Percentiles rank a stretch among this genome's conserved stretches.
These are phyloP conservation scores for Saccharomyces kudriavzevii DNA, from an alignment of 805 yeast genomes.

Conservation along the genomic window DNA sequence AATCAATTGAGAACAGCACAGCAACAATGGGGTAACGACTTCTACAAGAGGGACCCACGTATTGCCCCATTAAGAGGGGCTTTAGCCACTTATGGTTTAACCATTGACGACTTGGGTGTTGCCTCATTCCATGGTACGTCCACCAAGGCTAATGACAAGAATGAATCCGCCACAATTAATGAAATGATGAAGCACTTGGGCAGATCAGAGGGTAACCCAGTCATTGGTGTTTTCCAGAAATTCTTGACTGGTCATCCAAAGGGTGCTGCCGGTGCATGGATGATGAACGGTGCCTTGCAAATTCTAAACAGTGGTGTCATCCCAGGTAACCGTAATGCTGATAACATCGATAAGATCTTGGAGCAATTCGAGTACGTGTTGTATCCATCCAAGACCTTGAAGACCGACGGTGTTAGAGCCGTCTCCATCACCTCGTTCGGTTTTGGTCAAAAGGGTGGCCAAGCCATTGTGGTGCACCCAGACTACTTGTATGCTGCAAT, in stretches of 20 bases:
- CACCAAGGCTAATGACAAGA: slow-evolving; percentile 96
- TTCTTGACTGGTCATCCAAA: slow-evolving; percentile 99
- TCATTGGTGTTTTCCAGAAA: slow-evolving; percentile 96
- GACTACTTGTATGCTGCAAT: slow-evolving; percentile 86
- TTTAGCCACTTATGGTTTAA: slow-evolving; percentile 84
- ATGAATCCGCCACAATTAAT: slow-evolving; percentile 87
- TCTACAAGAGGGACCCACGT: slow-evolving; percentile 83
- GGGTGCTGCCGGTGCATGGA: slow-evolving; percentile 99
- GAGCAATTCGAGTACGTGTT: slow-evolving; percentile 82
- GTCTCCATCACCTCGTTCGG: slow-evolving; percentile 96
- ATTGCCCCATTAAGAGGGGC: slow-evolving; percentile 97
- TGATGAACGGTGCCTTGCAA: slow-evolving; percentile 97
- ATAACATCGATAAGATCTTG: slow-evolving; percentile 77
- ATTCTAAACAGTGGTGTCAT: slow-evolving; percentile 85
- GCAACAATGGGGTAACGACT: slow-evolving; percentile 91
- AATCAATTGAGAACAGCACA: slow-evolving; percentile 84
- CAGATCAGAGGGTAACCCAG: slow-evolving; percentile 95
- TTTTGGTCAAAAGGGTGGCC: slow-evolving; percentile 99
- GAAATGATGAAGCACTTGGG: slow-evolving; percentile 92
- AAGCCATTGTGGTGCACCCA: slow-evolving; percentile 84
- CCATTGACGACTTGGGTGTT: slow-evolving; percentile 90
- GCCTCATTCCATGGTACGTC: slow-evolving; percentile 99
- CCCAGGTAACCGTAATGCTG: slow-evolving; percentile 99
- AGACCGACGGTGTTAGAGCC: slow-evolving; percentile 96
- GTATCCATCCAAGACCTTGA: slow-evolving; percentile 87